A percentile compares a stretch with the other conserved stretches of the same genome.
These are phyloP conservation scores for Stylonectria norvegica DNA, from an alignment of 2,329 filamentous ascomycete species.

Conservation along the genomic window DNA sequence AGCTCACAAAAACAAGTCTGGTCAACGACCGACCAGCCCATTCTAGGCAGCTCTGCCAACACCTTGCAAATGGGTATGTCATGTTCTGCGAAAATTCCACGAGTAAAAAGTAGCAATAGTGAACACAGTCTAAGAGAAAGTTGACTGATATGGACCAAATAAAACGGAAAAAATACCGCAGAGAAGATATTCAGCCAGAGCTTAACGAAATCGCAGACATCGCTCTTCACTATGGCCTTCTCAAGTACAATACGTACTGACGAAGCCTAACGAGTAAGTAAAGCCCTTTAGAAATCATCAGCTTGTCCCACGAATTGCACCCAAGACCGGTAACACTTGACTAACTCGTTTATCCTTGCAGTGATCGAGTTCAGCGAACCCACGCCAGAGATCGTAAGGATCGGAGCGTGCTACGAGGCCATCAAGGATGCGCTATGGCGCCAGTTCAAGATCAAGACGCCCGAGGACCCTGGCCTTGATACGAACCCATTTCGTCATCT, in stretches of 20 bases:
- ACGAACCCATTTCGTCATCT: background rate
- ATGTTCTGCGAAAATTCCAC: background rate
- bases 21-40: background rate
- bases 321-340: background rate
- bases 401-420: background rate
- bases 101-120: background rate
- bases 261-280: background rate
- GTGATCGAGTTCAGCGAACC: background rate
- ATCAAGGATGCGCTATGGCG: background rate
- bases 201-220: background rate
- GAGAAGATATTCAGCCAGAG: background rate
- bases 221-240: background rate
- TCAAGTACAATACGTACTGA: background rate
- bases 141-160: background rate
- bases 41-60: background rate
- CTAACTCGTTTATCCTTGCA: background rate
- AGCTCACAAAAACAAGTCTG: background rate
- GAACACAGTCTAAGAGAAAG: background rate
- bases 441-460: background rate
- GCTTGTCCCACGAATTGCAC: background rate
- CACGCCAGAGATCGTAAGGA: background rate
- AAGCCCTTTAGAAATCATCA: background rate
- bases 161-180: background rate
- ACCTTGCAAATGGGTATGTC: background rate
- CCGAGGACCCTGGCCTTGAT: background rate